Evolutionary conservation across 208 protist species (phyloP).

Genomic region (Trichomonas vaginalis): DNA sequence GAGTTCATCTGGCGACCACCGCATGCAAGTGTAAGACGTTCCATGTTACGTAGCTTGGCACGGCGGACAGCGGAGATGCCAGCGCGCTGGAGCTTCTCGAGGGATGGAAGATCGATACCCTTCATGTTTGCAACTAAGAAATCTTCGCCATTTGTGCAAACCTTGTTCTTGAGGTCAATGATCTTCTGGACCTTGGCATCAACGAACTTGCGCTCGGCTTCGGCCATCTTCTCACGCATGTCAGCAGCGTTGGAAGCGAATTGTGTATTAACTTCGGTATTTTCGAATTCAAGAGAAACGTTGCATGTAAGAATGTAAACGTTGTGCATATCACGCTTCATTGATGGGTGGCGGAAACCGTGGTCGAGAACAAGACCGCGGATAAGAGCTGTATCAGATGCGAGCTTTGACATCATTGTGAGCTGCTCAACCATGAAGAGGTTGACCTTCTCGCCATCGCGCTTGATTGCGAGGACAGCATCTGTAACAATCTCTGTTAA

Average conservation of each 20-base stretch:
- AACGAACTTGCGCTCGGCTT: slow-evolving; percentile 55
- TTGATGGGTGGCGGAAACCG: slow-evolving; percentile 89
- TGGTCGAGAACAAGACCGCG: slow-evolving; percentile 98
- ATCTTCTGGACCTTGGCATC: slow-evolving; percentile 87
- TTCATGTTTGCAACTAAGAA: slow-evolving; percentile 99
- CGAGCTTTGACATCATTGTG: slow-evolving; percentile 86
- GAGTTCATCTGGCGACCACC: slow-evolving; percentile 90
- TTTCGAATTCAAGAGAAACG: slow-evolving; percentile 98
- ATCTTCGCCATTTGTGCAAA: slow-evolving; percentile 60
- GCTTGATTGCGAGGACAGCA: slow-evolving; percentile 31
- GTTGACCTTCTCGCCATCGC: slow-evolving; percentile 58
- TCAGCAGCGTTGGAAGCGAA: slow-evolving; percentile 89
- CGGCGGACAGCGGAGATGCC: slow-evolving; percentile 91
- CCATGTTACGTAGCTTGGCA: slow-evolving; percentile 73
- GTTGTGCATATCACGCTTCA: slow-evolving; percentile 70
- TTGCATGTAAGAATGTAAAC: slow-evolving; percentile 94
- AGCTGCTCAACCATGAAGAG: slow-evolving; percentile 99
- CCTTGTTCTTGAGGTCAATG: slow-evolving; percentile 89
- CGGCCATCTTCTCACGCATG: slow-evolving; percentile 83
- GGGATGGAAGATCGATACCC: slow-evolving; percentile 97
- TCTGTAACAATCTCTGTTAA: slow-evolving; percentile 43
- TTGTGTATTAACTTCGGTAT: slow-evolving; percentile 76
- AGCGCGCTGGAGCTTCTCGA: slow-evolving; percentile 92
- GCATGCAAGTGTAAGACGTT: slow-evolving; percentile 61
- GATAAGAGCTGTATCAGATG: slow-evolving; percentile 67